Percentiles rank a stretch among this genome's conserved stretches.
Conservation (phyloP, 768 basidiomycete genomes). For the Russula emetica region DNA sequence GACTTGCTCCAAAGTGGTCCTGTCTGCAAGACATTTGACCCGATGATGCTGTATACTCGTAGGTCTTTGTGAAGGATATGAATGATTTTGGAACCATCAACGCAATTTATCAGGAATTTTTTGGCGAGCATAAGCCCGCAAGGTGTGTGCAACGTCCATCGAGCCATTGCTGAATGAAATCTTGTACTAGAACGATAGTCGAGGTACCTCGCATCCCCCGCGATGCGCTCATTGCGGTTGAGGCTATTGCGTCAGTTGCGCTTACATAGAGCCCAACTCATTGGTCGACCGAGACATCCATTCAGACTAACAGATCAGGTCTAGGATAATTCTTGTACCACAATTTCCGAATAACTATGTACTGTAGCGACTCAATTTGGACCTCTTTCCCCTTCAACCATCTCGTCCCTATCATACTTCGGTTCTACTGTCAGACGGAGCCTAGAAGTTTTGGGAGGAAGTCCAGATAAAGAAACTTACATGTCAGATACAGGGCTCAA, state of each 20-base stretch:
- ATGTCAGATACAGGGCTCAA: not conserved
- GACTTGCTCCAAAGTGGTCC: not conserved
- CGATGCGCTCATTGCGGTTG: conserved; percentile 89
- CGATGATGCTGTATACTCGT: not conserved
- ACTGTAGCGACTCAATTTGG: not conserved
- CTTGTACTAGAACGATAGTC: conserved; percentile 54
- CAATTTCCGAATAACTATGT: not conserved
- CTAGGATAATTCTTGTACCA: too few species aligned
- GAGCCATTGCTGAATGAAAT: not conserved
- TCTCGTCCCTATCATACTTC: not conserved
- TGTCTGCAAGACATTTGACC: not conserved
- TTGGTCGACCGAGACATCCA: not conserved
- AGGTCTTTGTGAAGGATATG: conserved; percentile 94
- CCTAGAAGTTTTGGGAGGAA: too few species aligned
- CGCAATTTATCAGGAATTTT: conserved; percentile 74
- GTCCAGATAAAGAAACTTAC: not conserved
- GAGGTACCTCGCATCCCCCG: conserved; percentile 87
- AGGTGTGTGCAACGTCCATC: conserved; percentile 35
- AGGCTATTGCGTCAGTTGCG: conserved; percentile 57
- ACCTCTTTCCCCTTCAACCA: not conserved
- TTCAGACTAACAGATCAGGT: not conserved
- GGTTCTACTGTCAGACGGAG: not conserved
- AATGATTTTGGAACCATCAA: conserved; percentile 85
- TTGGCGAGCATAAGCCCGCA: conserved; percentile 89
- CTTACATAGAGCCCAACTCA: not conserved